Evolutionary conservation across 306 rosid species (phyloP).

Genomic region (Vachellia pachyceras): DNA sequence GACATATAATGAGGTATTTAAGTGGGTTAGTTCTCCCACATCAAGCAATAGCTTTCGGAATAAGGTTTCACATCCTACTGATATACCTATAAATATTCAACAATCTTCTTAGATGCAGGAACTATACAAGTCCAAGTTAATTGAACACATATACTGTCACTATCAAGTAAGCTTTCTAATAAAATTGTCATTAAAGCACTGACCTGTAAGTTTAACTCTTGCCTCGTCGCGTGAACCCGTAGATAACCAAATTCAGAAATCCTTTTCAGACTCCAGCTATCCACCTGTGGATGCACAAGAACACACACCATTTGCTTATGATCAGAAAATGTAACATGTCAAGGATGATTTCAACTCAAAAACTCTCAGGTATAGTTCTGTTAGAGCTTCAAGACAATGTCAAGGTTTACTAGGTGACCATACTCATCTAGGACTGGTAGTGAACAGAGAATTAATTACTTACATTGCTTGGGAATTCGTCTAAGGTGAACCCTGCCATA

Average conservation of each 20-base stretch:
- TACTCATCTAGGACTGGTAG: not conserved
- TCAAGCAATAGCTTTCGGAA: no score
- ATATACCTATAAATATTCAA: no score
- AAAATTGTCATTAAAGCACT: constrained; percentile 17
- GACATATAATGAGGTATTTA: no score
- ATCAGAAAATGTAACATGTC: not conserved
- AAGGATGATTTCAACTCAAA: not conserved
- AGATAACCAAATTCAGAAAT: constrained; percentile 67
- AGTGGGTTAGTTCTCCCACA: no score
- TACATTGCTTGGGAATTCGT: constrained; percentile 56
- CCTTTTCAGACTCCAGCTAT: constrained; percentile 72
- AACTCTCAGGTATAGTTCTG: not conserved
- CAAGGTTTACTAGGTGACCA: not conserved
- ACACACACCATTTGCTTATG: constrained; percentile 11
- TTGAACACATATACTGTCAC: no score
- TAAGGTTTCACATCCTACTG: no score
- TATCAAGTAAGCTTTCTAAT: not conserved
- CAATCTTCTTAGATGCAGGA: no score
- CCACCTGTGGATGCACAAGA: constrained; percentile 36
- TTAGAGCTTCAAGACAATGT: no score
- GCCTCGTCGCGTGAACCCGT: constrained; percentile 67
- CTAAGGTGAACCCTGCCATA: constrained; percentile 85
- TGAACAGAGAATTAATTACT: constrained; percentile 35
- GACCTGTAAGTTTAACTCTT: constrained; percentile 67
- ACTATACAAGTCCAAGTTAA: no score